Conservation (phyloP, 164 flowering plant genomes). For the Litsea cubeba region DNA sequence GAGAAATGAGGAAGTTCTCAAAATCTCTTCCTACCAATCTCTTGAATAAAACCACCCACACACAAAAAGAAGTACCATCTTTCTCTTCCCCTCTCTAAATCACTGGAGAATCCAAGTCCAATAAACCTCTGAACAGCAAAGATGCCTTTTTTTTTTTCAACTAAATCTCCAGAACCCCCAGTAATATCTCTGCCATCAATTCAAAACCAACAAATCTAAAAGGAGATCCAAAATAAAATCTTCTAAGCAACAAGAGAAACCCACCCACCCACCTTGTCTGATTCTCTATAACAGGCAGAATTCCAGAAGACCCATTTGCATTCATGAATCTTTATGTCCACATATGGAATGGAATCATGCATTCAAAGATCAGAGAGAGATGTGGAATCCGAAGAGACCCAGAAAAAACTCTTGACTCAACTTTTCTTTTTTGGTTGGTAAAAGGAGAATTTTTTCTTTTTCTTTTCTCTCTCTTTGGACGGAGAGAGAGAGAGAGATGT, state of each 20-base stretch:
- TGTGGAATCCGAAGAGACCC: constrained; percentile 28
- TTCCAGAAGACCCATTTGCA: neutral
- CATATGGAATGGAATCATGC: constrained; percentile 8
- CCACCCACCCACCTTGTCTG: constrained; percentile 19
- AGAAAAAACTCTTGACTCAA: constrained; percentile 19
- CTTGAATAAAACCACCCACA: neutral
- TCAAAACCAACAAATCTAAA: constrained; percentile 29
- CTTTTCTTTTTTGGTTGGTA: constrained; percentile 32
- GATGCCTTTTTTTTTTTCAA: neutral
- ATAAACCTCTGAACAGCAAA: neutral
- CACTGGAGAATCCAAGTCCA: neutral
- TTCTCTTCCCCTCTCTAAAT: neutral
- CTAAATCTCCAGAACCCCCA: constrained; percentile 17
- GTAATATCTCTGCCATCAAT: constrained; percentile 33
- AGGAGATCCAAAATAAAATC: constrained; percentile 18
- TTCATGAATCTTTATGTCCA: constrained; percentile 17
- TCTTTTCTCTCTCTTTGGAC: constrained; percentile 12
- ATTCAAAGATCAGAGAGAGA: constrained; percentile 16
- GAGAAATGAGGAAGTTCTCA: neutral
- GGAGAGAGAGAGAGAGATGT: constrained; percentile 7
- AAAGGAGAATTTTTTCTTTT: constrained; percentile 28
- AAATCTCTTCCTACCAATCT: neutral
- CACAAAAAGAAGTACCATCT: neutral
- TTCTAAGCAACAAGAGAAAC: constrained; percentile 10
- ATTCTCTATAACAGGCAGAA: constrained; percentile 9